Evolutionary conservation across 2,329 filamentous ascomycete species (phyloP).

Genomic region (Periconia digitata): DNA sequence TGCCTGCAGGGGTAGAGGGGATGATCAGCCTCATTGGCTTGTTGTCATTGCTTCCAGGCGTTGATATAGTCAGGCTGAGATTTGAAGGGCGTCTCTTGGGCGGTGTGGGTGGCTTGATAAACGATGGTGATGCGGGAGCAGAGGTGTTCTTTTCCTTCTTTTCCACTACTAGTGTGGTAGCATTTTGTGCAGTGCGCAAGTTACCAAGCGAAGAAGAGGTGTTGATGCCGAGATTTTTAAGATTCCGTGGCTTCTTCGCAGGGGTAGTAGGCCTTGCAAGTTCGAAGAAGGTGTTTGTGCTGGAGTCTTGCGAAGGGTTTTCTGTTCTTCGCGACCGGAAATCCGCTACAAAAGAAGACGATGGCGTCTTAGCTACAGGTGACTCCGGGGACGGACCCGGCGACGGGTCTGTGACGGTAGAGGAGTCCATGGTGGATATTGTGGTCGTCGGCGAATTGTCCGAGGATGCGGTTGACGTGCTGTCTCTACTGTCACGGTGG

Average conservation of each 20-base stretch:
- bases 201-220: slow-evolving; percentile 54
- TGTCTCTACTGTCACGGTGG: slow-evolving; percentile 70
- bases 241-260: slow-evolving; percentile 73
- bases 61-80: slow-evolving; percentile 72
- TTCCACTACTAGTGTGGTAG: slow-evolving; percentile 53
- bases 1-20: slow-evolving; percentile 59
- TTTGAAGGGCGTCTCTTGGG: slow-evolving; percentile 71
- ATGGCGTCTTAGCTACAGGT: slow-evolving; percentile 71
- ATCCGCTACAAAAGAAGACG: slow-evolving; percentile 68
- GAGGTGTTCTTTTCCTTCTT: slow-evolving; percentile 52
- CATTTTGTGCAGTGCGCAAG: slow-evolving; percentile 50
- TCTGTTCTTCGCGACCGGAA: slow-evolving; percentile 42
- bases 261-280: slow-evolving; percentile 52
- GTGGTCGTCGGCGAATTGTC: slow-evolving; percentile 96
- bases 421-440: slow-evolving; percentile 88
- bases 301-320: slow-evolving; percentile 47
- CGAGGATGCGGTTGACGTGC: slow-evolving; percentile 82
- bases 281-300: slow-evolving; percentile 55
- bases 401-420: slow-evolving; percentile 84
- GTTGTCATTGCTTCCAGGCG: slow-evolving; percentile 59
- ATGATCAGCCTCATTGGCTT: slow-evolving; percentile 59
- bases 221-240: slow-evolving; percentile 82
- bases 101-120: slow-evolving; percentile 78
- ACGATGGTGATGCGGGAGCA: slow-evolving; percentile 72
- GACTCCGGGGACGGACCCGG: slow-evolving; percentile 90